Percentiles rank a stretch among this genome's conserved stretches.
Evolutionary conservation across 352 stramenopile species (phyloP).

Genomic region (Phytopythium delawarense): DNA sequence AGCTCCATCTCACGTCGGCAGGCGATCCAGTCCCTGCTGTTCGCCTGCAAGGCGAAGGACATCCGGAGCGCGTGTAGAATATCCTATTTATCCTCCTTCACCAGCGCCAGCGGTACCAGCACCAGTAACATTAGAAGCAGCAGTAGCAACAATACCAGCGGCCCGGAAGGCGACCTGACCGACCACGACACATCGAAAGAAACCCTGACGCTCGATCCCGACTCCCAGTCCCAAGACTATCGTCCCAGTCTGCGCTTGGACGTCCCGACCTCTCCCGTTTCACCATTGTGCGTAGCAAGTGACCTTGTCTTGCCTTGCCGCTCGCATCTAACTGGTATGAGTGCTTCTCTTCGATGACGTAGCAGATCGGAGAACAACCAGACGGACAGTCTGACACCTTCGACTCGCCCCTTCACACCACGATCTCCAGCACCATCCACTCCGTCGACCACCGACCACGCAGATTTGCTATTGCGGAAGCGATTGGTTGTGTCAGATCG

Average conservation of each 20-base stretch:
- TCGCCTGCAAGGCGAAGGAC: conserved; percentile 77
- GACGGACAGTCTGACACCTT: not conserved
- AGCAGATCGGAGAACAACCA: not conserved
- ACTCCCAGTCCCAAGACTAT: not conserved
- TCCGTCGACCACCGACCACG: conserved; percentile 8
- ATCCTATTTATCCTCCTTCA: conserved; percentile 32
- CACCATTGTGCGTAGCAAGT: not conserved
- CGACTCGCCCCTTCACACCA: not conserved
- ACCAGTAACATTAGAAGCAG: conserved; percentile 4
- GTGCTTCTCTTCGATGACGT: not conserved
- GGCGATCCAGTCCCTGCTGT: conserved; percentile 76
- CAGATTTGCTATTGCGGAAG: conserved; percentile 11
- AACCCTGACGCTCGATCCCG: not conserved
- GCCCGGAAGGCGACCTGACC: not conserved
- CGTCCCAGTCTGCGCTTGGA: not conserved
- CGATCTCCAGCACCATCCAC: not conserved
- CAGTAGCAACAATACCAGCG: not conserved
- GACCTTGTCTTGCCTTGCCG: not conserved
- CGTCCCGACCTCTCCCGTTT: not conserved
- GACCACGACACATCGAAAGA: not conserved
- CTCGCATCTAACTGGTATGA: not conserved
- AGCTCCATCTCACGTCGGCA: conserved; percentile 11
- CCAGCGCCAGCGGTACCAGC: conserved; percentile 5
- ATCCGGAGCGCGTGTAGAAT: conserved; percentile 36
- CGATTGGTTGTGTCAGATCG: conserved; percentile 32